Conservation (phyloP, 306 rosid genomes). For the Cucumis cinereus region DNA sequence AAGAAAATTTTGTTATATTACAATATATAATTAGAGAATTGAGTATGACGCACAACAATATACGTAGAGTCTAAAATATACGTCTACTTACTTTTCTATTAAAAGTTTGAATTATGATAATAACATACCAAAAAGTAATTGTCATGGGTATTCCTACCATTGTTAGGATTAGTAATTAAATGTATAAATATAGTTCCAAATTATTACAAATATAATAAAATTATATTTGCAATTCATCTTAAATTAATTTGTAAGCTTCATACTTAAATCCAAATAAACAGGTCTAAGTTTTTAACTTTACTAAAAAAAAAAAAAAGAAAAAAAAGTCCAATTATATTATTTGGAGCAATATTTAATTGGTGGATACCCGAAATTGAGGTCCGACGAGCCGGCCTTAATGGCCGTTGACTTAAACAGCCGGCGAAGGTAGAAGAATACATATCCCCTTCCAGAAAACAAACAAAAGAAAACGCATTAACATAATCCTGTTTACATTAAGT, state of each 20-base stretch:
- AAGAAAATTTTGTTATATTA: too few relatives aligned
- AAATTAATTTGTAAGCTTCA: not conserved
- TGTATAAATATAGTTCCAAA: too few relatives aligned
- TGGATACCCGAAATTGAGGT: conserved; percentile 16
- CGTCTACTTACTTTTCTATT: too few relatives aligned
- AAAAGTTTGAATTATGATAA: too few relatives aligned
- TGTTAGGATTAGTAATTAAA: too few relatives aligned
- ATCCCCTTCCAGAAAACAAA: not conserved
- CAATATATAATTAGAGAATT: too few relatives aligned
- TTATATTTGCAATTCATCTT: too few relatives aligned
- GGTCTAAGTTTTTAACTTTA: not conserved
- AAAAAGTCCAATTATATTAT: not conserved
- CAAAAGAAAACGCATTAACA: not conserved
- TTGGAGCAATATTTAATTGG: not conserved
- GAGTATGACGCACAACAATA: fast-evolving
- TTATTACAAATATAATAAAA: too few relatives aligned
- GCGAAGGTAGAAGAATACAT: not conserved
- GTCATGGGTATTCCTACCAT: too few relatives aligned
- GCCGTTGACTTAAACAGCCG: conserved; percentile 40
- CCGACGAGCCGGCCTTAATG: conserved; percentile 33
- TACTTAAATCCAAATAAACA: not conserved
- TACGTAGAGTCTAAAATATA: too few relatives aligned
- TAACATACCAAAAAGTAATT: too few relatives aligned
- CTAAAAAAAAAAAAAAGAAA: too few relatives aligned
- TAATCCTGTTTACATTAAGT: not conserved